phyloP scores from a whole-genome alignment of 768 basidiomycete genomes.

The Coprinellus micaceus region DNA sequence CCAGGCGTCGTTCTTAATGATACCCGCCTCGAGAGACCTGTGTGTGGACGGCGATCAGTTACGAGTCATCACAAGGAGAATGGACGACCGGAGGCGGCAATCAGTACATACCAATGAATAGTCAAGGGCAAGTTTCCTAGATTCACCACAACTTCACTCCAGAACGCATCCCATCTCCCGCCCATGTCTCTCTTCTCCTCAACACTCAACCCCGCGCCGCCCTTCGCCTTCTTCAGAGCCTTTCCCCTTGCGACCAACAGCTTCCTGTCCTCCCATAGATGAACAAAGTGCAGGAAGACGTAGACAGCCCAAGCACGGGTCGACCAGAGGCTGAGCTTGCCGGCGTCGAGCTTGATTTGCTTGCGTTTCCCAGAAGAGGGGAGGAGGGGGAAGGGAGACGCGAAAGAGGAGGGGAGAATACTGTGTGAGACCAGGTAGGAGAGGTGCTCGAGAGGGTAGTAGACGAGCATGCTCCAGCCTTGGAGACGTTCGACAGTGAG shows the following conservation, averaged over 20 bases:
- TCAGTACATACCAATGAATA: constrained; percentile 66
- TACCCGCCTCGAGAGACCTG: constrained; percentile 68
- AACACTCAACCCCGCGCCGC: constrained; percentile 37
- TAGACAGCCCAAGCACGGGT: constrained; percentile 81
- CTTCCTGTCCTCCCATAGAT: constrained; percentile 64
- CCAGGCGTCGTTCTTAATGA: constrained; percentile 64
- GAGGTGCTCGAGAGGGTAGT: constrained; percentile 77
- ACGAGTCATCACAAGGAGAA: not conserved
- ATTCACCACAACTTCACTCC: constrained; percentile 71
- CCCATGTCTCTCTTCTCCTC: constrained; percentile 55
- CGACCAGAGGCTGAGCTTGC: constrained; percentile 62
- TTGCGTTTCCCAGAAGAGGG: constrained; percentile 33
- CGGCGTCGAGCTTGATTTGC: constrained; percentile 41
- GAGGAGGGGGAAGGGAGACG: constrained; percentile 41
- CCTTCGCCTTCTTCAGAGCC: constrained; percentile 53
- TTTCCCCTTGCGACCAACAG: constrained; percentile 53
- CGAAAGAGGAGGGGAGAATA: constrained; percentile 54
- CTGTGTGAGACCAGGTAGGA: constrained; percentile 61
- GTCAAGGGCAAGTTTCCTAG: constrained; percentile 77
- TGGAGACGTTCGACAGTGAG: constrained; percentile 78
- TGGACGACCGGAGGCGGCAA: not conserved
- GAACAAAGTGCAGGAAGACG: constrained; percentile 70
- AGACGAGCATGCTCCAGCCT: constrained; percentile 74
- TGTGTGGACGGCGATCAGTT: not conserved
- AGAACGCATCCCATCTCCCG: constrained; percentile 62